A percentile compares a stretch with the other conserved stretches of the same genome.
Conservation (phyloP, 768 basidiomycete genomes). For the Phanerochaete carnosa region DNA sequence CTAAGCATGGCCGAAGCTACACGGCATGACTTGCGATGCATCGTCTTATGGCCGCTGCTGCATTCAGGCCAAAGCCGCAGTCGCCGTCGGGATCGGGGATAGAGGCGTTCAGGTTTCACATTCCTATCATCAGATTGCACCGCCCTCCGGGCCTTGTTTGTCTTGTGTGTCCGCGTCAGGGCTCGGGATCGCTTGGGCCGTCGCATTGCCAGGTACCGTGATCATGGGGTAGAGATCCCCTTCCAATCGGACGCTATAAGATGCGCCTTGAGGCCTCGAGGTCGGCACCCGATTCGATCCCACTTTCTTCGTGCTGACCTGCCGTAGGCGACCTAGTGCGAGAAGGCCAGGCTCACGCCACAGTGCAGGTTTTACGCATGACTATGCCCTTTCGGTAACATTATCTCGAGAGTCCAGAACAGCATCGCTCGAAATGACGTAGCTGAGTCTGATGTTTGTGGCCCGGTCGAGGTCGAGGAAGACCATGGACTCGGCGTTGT, state of each 20-base stretch:
- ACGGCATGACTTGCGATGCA: not conserved
- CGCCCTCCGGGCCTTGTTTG: not conserved
- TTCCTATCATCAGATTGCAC: not conserved
- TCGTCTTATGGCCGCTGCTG: not conserved
- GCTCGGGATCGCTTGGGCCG: not conserved
- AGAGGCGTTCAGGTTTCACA: not conserved
- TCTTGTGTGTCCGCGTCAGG: not conserved
- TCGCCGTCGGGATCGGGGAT: not conserved
- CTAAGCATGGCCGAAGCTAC: not conserved
- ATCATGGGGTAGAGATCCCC: not conserved
- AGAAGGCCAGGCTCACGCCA: not conserved
- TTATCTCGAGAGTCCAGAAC: not conserved
- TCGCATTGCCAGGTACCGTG: not conserved
- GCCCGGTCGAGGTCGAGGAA: not conserved
- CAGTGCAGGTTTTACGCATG: not conserved
- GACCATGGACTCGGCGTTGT: not conserved
- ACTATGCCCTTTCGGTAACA: not conserved
- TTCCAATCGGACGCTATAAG: not conserved
- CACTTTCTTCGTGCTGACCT: not conserved
- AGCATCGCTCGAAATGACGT: not conserved
- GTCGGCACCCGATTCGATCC: not conserved
- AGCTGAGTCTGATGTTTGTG: not conserved
- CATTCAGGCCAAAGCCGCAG: not conserved
- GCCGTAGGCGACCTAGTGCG: not conserved
- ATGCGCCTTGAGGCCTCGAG: not conserved